Conservation (phyloP, 331 rosid genomes). For the Stylosanthes scabra region DNA sequence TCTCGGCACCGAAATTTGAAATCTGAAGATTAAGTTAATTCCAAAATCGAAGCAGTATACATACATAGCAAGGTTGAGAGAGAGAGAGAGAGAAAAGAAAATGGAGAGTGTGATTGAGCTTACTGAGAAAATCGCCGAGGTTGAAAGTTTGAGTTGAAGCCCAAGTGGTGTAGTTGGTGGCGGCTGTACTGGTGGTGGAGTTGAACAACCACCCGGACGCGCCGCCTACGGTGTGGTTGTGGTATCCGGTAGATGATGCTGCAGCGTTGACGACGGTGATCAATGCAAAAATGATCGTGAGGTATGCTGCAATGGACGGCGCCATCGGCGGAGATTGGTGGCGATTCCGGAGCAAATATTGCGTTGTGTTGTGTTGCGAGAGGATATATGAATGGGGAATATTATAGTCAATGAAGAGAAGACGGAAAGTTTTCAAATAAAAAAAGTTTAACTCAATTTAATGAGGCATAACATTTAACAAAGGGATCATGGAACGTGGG, state of each 20-base stretch:
- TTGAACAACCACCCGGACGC: slow-evolving; percentile 82
- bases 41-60: neutral
- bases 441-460: no score
- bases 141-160: slow-evolving; percentile 67
- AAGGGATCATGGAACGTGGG: neutral
- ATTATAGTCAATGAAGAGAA: no score
- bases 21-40: neutral
- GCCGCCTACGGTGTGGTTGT: slow-evolving; percentile 86
- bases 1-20: neutral
- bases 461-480: neutral
- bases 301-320: slow-evolving; percentile 29
- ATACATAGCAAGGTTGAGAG: neutral
- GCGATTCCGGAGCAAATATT: slow-evolving; percentile 1
- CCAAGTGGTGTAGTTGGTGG: slow-evolving; percentile 81
- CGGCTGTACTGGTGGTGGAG: slow-evolving; percentile 63
- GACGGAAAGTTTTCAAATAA: no score
- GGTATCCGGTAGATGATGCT: slow-evolving; percentile 52
- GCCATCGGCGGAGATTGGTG: slow-evolving; percentile 45
- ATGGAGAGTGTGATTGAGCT: slow-evolving; percentile 10
- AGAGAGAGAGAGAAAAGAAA: neutral
- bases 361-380: neutral
- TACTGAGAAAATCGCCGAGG: slow-evolving; percentile 92
- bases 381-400: no score
- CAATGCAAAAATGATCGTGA: slow-evolving; percentile 35
- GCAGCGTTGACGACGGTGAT: slow-evolving; percentile 31